phyloP scores from a whole-genome alignment of 164 flowering plant species.

The Vitis riparia region DNA sequence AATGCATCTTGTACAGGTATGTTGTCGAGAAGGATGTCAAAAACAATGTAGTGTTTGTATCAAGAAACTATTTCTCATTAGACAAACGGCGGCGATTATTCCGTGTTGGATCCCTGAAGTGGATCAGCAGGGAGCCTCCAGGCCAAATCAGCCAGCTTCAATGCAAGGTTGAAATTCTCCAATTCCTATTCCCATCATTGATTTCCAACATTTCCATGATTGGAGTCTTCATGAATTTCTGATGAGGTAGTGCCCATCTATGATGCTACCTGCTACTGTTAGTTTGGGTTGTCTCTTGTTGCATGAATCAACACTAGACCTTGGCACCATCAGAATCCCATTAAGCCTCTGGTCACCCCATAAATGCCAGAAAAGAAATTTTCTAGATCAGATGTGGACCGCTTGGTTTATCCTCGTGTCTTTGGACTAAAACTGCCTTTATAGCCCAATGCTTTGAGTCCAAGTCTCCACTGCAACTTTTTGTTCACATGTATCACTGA shows the following conservation, averaged over 20 bases:
- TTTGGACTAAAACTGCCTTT: neutral
- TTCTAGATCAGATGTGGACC: neutral
- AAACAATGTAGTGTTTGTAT: conserved; percentile 89
- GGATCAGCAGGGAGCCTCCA: conserved; percentile 65
- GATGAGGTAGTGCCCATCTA: neutral
- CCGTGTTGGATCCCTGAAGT: conserved; percentile 88
- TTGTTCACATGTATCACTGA: neutral
- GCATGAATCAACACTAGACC: no score
- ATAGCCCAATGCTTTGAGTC: neutral
- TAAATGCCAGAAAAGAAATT: neutral
- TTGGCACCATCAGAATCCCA: no score
- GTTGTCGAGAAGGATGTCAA: conserved; percentile 86
- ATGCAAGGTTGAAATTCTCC: conserved; percentile 65
- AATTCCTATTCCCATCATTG: neutral
- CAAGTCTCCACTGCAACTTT: neutral
- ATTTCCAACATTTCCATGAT: no score
- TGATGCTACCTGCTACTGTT: no score
- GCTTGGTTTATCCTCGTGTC: neutral
- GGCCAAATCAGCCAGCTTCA: conserved; percentile 44
- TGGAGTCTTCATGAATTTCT: neutral
- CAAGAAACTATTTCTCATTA: conserved; percentile 82
- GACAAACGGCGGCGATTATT: conserved; percentile 90
- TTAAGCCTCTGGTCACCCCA: neutral
- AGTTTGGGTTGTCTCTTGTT: no score
- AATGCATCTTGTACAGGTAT: conserved; percentile 56